phyloP scores from a whole-genome alignment of 176 grass and related monocot genomes.

The Carex scoparia region DNA sequence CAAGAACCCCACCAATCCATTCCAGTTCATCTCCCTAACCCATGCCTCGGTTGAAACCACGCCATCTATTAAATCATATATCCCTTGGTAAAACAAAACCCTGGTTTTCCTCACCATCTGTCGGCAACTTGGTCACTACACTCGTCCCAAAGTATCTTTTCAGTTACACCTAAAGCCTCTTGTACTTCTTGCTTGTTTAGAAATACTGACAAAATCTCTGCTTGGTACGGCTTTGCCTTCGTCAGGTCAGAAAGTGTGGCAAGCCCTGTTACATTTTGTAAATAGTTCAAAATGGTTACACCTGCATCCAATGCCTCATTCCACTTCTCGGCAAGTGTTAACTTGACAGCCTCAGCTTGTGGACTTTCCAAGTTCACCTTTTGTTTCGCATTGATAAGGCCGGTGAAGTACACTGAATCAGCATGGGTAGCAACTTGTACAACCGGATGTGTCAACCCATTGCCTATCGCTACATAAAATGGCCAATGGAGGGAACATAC shows the following conservation, averaged over 20 bases:
- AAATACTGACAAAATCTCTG: slow-evolving; percentile 18
- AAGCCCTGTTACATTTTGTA: slow-evolving; percentile 33
- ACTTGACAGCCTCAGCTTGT: slow-evolving; percentile 29
- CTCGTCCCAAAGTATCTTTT: slow-evolving; percentile 27
- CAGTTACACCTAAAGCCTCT: slow-evolving; percentile 34
- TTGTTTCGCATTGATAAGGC: slow-evolving; percentile 50
- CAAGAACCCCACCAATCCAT: slow-evolving; percentile 42
- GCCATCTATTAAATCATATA: slow-evolving; percentile 41
- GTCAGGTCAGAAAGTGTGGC: slow-evolving; percentile 42
- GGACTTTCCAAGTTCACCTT: slow-evolving; percentile 30
- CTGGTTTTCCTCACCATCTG: slow-evolving; percentile 31
- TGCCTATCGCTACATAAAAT: slow-evolving; percentile 57
- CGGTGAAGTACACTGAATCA: slow-evolving; percentile 53
- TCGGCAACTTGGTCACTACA: slow-evolving; percentile 26
- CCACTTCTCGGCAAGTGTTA: slow-evolving; percentile 25
- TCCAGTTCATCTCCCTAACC: slow-evolving; percentile 55
- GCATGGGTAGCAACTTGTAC: slow-evolving; percentile 56
- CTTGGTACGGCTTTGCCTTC: slow-evolving; percentile 30
- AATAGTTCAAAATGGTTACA: slow-evolving; percentile 15
- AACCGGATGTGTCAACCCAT: slow-evolving; percentile 60
- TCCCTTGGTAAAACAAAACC: slow-evolving; percentile 51
- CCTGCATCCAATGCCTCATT: slow-evolving; percentile 32
- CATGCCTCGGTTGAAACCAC: slow-evolving; percentile 58
- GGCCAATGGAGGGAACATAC: slow-evolving; percentile 44
- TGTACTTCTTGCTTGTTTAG: slow-evolving; percentile 44